Evolutionary conservation across 2,329 filamentous ascomycete species (phyloP), one percentile per base, ranked within the genome.

Genomic region (Apiospora aurea): DNA sequence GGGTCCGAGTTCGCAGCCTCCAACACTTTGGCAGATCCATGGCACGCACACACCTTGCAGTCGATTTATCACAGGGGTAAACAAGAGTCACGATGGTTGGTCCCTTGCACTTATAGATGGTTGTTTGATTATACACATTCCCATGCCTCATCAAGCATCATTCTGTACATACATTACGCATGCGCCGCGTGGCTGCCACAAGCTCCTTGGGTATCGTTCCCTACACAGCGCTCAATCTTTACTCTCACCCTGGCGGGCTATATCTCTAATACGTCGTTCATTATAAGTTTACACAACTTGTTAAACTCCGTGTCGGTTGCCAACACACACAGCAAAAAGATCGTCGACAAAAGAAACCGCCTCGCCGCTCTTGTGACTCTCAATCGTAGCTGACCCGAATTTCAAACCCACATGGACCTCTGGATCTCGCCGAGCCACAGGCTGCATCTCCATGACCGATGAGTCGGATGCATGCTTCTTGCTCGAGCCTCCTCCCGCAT

Each of bases 281-380:
- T 46, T 68, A 46, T 38, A 8, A 26, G 8, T 46, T 46, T 47
- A 46, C 43, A 18, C 44, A 18, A 29, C 11, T 26, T 14, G 18
- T 26, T 14, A 38, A 26, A 44, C 14, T 14, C 49, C 53, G 47
- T 46, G 77, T 57, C 76, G 77, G 49, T 70, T 71, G 67, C 76
- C 76, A 51, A 80, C 71, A 57, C 78, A 80, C 21, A 75, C 68
- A 41, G 74, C 73, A 70, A 80, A 80, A 16, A 80, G 72, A 51
- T 80, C 77, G 38, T 80, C 78, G n/a, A 79, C 78, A 43, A 80
- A 79, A 18, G 77, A 79, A 57, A 73, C 74, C 26, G 73, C 75
- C 46, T 82, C 80, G 7, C 77, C 80, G 38, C 75, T 76, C 64
- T 80, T 81, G 74, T 83, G 82, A 41, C 80, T 81, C 67, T 80